A percentile compares a stretch with the other conserved stretches of the same genome.
These are phyloP conservation scores for Fusarium pilosicola DNA, from an alignment of 2,329 filamentous ascomycete genomes.

Conservation along the genomic window DNA sequence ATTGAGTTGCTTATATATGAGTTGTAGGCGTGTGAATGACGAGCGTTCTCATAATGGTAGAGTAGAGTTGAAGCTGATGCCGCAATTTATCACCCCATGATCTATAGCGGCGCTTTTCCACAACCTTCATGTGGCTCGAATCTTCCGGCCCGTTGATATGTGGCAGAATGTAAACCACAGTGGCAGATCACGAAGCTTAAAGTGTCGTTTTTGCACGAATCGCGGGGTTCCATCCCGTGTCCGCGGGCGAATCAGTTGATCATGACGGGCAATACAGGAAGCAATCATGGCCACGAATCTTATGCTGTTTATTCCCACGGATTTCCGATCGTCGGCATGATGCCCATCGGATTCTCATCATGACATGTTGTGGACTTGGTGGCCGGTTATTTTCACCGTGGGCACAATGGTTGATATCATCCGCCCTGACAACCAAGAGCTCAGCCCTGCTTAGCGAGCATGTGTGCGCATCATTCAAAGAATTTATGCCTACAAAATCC, in stretches of 20 bases:
- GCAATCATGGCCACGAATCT: not conserved
- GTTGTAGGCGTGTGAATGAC: not conserved
- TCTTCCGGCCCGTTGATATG: slow-evolving; percentile 22
- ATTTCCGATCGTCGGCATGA: not conserved
- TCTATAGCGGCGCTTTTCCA: slow-evolving; percentile 4
- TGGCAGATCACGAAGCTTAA: slow-evolving; percentile 9
- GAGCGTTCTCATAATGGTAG: not conserved
- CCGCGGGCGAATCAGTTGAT: not conserved
- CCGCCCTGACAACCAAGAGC: not conserved
- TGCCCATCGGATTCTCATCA: not conserved
- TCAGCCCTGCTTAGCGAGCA: not conserved
- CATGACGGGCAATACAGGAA: not conserved
- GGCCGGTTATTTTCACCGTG: too few relatives aligned
- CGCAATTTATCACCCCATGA: slow-evolving; percentile 29
- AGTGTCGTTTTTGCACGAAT: slow-evolving; percentile 37
- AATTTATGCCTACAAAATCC: not conserved
- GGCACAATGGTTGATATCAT: not conserved
- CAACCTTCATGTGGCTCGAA: slow-evolving; percentile 14
- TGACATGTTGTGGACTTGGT: not conserved
- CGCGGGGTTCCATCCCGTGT: slow-evolving; percentile 1
- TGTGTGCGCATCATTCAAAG: not conserved
- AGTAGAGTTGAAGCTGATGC: not conserved
- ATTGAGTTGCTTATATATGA: slow-evolving; percentile 1
- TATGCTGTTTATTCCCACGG: not conserved
- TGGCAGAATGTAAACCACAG: not conserved